phyloP scores from a whole-genome alignment of 345 rosid genomes.

The Capsella bursapastoris region DNA sequence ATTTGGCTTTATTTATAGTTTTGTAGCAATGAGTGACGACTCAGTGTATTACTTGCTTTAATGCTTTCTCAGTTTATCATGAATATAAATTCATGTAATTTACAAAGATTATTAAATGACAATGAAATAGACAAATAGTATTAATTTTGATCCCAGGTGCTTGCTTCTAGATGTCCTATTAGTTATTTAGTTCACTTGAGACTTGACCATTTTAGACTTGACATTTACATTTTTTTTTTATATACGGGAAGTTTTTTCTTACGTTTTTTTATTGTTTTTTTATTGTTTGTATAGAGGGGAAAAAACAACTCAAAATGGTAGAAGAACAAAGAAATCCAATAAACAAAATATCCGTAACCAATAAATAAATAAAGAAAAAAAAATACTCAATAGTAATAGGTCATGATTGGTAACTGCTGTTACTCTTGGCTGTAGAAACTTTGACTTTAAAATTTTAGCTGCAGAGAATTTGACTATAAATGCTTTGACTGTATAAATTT shows the following conservation, averaged over 20 bases:
- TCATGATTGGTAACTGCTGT: no score
- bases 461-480: no score
- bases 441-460: no score
- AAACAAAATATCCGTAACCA: not conserved
- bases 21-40: not conserved
- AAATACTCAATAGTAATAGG: no score
- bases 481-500: no score
- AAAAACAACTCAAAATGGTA: not conserved
- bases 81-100: not conserved
- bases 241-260: not conserved
- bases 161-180: not conserved
- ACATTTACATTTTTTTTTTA: no score
- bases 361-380: not conserved
- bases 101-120: not conserved
- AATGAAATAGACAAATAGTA: not conserved
- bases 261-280: not conserved
- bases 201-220: not conserved
- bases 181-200: slow-evolving; percentile 3
- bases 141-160: not conserved
- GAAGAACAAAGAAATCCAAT: not conserved
- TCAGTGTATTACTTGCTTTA: not conserved
- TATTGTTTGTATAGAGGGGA: not conserved
- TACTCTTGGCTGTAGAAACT: no score
- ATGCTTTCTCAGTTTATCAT: not conserved
- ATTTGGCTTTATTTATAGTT: not conserved